These are phyloP conservation scores for Lithospermum erythrorhizon DNA, from an alignment of 257 asterid species.

Conservation along the genomic window DNA sequence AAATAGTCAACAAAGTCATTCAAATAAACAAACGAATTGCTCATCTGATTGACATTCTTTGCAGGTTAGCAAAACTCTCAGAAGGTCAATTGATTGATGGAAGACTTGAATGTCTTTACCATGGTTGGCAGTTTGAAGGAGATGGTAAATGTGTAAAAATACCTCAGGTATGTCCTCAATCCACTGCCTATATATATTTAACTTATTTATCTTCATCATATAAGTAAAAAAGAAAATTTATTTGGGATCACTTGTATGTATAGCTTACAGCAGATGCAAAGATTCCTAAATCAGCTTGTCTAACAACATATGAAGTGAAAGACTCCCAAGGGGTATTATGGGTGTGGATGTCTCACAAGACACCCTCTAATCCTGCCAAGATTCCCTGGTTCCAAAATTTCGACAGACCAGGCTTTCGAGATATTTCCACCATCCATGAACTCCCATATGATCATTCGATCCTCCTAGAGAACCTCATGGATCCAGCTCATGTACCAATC, in stretches of 20 bases:
- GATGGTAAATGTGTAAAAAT: constrained; percentile 80
- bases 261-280: constrained; percentile 69
- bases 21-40: too few relatives aligned
- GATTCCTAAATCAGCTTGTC: constrained; percentile 83
- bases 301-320: constrained; percentile 45
- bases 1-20: too few relatives aligned
- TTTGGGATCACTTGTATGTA: not conserved
- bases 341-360: constrained; percentile 88
- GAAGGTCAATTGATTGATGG: constrained; percentile 86
- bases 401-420: constrained; percentile 53
- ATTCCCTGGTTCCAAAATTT: constrained; percentile 81
- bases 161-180: constrained; percentile 62
- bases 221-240: not conserved
- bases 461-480: constrained; percentile 95
- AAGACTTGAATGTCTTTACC: constrained; percentile 77
- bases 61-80: constrained; percentile 86
- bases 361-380: constrained; percentile 50
- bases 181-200: not conserved
- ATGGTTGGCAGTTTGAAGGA: constrained; percentile 94
- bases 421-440: constrained; percentile 69
- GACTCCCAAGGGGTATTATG: constrained; percentile 93
- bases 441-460: constrained; percentile 96
- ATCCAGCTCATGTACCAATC: constrained; percentile 91
- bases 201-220: not conserved
- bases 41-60: not conserved